Percentiles rank a stretch among this genome's conserved stretches.
These are phyloP conservation scores for Cucurbita argyrosperma DNA, from an alignment of 306 rosid genomes.

Conservation along the genomic window DNA sequence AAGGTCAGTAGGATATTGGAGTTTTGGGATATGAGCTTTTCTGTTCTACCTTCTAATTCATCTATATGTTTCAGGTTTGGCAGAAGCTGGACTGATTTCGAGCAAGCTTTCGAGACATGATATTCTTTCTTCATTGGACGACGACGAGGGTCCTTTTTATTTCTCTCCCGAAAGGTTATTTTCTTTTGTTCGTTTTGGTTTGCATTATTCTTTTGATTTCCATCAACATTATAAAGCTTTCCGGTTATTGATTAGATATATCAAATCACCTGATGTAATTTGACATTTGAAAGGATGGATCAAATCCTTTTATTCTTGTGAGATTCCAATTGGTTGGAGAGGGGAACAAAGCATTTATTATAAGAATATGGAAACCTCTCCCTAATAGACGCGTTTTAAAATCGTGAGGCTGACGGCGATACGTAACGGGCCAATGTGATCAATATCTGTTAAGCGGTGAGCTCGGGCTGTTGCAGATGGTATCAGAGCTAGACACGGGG, in stretches of 20 bases:
- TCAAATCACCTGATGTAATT: background rate
- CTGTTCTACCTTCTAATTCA: conserved; percentile 4
- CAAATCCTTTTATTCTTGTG: too few species aligned
- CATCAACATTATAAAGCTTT: background rate
- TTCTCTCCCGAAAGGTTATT: conserved; percentile 73
- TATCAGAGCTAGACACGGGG: too few species aligned
- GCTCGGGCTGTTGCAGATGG: too few species aligned
- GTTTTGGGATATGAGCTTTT: background rate
- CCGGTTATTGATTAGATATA: background rate
- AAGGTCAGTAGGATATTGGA: conserved; percentile 44
- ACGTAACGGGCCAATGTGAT: too few species aligned
- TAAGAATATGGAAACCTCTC: too few species aligned
- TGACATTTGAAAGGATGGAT: background rate
- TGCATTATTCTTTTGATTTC: background rate
- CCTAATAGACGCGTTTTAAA: too few species aligned
- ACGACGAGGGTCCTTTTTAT: conserved; percentile 42
- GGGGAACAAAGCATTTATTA: too few species aligned
- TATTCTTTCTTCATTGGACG: conserved; percentile 41
- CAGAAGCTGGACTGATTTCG: conserved; percentile 93
- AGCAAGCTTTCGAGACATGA: conserved; percentile 85
- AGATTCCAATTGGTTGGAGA: too few species aligned
- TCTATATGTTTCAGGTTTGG: conserved; percentile 58
- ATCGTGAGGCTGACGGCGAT: too few species aligned
- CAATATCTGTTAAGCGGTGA: too few species aligned
- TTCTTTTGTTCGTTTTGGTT: background rate